Evolutionary conservation across 352 stramenopile species (phyloP).

Genomic region (Phytophthora lateralis): DNA sequence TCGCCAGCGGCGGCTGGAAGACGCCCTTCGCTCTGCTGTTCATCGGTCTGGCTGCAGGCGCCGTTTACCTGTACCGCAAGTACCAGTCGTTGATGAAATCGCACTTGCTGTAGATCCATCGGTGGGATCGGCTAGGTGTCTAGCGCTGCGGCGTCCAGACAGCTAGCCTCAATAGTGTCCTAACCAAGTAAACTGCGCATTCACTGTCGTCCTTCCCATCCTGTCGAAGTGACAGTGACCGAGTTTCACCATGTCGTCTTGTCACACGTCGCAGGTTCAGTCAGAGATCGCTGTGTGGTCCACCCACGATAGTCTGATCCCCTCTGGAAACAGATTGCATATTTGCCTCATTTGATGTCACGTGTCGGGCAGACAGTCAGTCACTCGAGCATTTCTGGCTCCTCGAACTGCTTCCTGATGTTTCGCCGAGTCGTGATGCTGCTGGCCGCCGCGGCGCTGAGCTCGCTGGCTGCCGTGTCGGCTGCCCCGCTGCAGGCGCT

Average conservation of each 20-base stretch:
- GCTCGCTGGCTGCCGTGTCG: constrained; percentile 24
- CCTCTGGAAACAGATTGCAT: constrained; percentile 15
- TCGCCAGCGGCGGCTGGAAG: constrained; percentile 74
- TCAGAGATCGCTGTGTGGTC: constrained; percentile 30
- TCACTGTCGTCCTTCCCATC: constrained; percentile 9
- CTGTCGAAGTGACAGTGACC: not conserved
- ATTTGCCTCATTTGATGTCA: constrained; percentile 11
- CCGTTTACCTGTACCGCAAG: constrained; percentile 77
- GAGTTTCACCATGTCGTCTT: not conserved
- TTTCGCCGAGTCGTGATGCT: constrained; percentile 32
- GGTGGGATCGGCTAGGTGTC: constrained; percentile 9
- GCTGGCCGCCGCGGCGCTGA: constrained; percentile 28
- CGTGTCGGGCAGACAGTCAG: constrained; percentile 25
- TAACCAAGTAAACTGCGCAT: constrained; percentile 36
- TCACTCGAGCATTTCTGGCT: constrained; percentile 27
- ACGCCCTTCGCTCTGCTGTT: constrained; percentile 79
- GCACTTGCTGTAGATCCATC: constrained; percentile 74
- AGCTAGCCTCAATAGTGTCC: constrained; percentile 25
- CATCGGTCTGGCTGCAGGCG: constrained; percentile 53
- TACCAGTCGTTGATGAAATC: constrained; percentile 88
- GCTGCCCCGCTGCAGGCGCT: constrained; percentile 35
- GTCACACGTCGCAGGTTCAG: constrained; percentile 9
- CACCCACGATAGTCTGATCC: constrained; percentile 13
- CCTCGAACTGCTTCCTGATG: constrained; percentile 14
- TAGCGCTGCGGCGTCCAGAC: not conserved